phyloP scores from a whole-genome alignment of 1,139 yeast genomes.

The Geotrichum macrosporum region DNA sequence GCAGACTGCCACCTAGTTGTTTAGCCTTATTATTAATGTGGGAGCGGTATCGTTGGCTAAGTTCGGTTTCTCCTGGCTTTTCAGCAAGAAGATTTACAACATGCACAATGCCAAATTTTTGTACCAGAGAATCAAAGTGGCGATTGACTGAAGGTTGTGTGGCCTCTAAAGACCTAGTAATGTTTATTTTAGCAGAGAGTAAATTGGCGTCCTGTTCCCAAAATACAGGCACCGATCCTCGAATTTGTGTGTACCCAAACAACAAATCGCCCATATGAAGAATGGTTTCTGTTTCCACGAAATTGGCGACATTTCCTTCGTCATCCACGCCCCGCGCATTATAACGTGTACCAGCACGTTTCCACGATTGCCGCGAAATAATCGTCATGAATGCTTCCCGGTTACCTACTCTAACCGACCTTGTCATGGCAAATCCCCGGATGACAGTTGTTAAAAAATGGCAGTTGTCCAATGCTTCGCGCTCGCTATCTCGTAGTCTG shows the following conservation, averaged over 20 bases:
- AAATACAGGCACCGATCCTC: conserved; percentile 94
- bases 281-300: conserved; percentile 89
- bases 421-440: conserved; percentile 88
- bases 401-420: conserved; percentile 49
- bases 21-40: conserved; percentile 48
- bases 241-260: conserved; percentile 75
- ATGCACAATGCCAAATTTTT: conserved; percentile 81
- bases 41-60: conserved; percentile 60
- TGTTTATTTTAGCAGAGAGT: conserved; percentile 71
- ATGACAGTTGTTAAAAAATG: conserved; percentile 86
- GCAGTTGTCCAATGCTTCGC: conserved; percentile 60
- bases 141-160: conserved; percentile 83
- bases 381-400: conserved; percentile 59
- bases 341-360: conserved; percentile 91
- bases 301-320: conserved; percentile 91
- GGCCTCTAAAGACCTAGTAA: conserved; percentile 86
- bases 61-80: conserved; percentile 69
- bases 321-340: conserved; percentile 95
- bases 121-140: conserved; percentile 67
- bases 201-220: conserved; percentile 96
- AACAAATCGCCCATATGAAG: conserved; percentile 52
- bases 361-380: conserved; percentile 90
- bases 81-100: conserved; percentile 78
- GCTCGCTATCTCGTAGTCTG: conserved; percentile 58
- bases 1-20: conserved; percentile 41